These are phyloP conservation scores for Dujonia santamariae DNA, from an alignment of 1,139 yeast genomes.

Conservation along the genomic window DNA sequence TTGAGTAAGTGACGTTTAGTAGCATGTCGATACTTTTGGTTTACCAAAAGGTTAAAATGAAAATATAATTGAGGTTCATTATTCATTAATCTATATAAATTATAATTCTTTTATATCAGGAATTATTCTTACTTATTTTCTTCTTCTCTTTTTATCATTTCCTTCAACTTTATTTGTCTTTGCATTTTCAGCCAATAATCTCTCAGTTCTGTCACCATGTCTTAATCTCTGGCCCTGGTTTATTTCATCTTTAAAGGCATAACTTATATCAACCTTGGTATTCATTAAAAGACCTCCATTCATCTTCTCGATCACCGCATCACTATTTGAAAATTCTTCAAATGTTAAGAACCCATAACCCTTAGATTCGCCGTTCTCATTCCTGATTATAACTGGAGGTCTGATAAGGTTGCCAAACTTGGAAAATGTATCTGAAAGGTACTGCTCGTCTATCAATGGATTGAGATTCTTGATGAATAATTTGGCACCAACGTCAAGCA, in stretches of 20 bases:
- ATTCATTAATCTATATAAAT: too few species aligned
- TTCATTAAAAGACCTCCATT: conserved; percentile 71
- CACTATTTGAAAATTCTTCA: conserved; percentile 66
- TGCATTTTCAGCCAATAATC: conserved; percentile 71
- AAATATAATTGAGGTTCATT: too few species aligned
- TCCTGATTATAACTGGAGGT: conserved; percentile 53
- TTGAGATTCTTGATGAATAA: conserved; percentile 72
- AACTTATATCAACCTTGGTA: conserved; percentile 55
- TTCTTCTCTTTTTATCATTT: conserved; percentile 4
- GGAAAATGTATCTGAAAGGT: conserved; percentile 58
- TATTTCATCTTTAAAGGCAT: conserved; percentile 64
- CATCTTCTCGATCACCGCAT: conserved; percentile 67
- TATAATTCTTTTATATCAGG: neutral
- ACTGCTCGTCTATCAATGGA: conserved; percentile 62
- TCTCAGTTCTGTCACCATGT: conserved; percentile 82
- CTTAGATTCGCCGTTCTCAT: conserved; percentile 50
- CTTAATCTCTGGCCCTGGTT: conserved; percentile 36
- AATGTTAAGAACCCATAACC: conserved; percentile 64
- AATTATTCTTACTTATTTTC: neutral
- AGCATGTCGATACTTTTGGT: too few species aligned
- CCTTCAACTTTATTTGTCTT: conserved; percentile 1
- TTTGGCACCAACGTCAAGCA: conserved; percentile 67
- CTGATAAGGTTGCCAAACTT: conserved; percentile 63
- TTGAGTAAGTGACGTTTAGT: too few species aligned
- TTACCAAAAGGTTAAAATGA: too few species aligned